These are phyloP conservation scores for Lyophyllum shimeji DNA, from an alignment of 768 basidiomycete genomes.

Conservation along the genomic window DNA sequence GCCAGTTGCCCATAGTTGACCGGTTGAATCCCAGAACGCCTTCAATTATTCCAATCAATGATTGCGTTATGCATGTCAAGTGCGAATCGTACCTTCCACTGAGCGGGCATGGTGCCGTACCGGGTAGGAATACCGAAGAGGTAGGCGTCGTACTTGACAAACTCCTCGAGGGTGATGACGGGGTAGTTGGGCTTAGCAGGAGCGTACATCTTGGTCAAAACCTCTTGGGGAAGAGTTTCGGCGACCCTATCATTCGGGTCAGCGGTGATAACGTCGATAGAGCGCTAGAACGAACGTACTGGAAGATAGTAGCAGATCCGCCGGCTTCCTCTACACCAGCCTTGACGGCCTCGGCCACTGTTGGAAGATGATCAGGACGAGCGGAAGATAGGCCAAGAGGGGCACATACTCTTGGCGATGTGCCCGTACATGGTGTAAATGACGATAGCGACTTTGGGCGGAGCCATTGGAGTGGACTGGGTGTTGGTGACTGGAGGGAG, in stretches of 20 bases:
- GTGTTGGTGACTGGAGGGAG: conserved; percentile 16
- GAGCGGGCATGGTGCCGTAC: conserved; percentile 78
- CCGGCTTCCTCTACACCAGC: conserved; percentile 47
- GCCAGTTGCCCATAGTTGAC: conserved; percentile 60
- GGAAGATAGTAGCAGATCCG: conserved; percentile 51
- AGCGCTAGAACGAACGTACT: conserved; percentile 36
- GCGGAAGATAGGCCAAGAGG: conserved; percentile 2
- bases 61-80: background rate
- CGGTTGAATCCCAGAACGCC: conserved; percentile 82
- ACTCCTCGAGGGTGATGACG: conserved; percentile 50
- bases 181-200: conserved; percentile 74
- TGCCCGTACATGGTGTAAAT: conserved; percentile 79
- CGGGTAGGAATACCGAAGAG: conserved; percentile 79
- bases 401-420: conserved; percentile 57
- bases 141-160: conserved; percentile 67
- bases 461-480: conserved; percentile 32
- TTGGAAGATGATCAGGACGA: conserved; percentile 1
- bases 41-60: conserved; percentile 19
- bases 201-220: conserved; percentile 69
- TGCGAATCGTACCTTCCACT: conserved; percentile 59
- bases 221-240: conserved; percentile 74
- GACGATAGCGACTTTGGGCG: conserved; percentile 65
- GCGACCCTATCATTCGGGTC: conserved; percentile 47
- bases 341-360: conserved; percentile 64
- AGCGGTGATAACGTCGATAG: background rate